These are phyloP conservation scores for Sphagnum tenellum DNA, from an alignment of 225 moss, liverwort and hornwort genomes.

Conservation along the genomic window DNA sequence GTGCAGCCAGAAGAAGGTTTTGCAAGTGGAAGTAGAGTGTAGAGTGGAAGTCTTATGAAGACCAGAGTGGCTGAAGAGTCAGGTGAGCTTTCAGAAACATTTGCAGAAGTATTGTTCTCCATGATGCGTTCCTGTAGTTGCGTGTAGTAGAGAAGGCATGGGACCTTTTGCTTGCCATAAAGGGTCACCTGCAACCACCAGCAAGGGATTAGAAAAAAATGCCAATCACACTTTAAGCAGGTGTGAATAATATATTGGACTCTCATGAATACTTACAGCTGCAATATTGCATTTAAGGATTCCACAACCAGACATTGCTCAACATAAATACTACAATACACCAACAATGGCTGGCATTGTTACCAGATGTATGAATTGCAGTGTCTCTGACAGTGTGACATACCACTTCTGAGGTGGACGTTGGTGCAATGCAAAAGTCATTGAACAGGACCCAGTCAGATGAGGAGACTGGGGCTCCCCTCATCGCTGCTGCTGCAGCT, in stretches of 20 bases:
- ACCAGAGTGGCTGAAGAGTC: conserved; percentile 18
- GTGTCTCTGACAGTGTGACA: background rate
- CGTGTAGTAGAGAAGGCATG: conserved; percentile 56
- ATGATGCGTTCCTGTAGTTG: conserved; percentile 31
- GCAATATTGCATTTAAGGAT: too few species aligned
- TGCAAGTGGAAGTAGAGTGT: conserved; percentile 17
- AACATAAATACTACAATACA: too few species aligned
- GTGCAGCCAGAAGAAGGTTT: too few species aligned
- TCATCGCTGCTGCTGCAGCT: conserved; percentile 22
- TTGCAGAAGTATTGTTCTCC: conserved; percentile 17
- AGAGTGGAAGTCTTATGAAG: conserved; percentile 24
- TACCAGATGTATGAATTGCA: too few species aligned
- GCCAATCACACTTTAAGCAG: too few species aligned
- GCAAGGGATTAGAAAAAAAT: too few species aligned
- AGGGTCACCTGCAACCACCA: conserved; percentile 41
- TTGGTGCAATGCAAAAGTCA: conserved; percentile 59
- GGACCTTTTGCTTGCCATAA: conserved; percentile 60
- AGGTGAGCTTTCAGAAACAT: background rate
- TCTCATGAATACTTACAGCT: too few species aligned
- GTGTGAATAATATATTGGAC: too few species aligned
- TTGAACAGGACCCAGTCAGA: conserved; percentile 66
- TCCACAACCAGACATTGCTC: too few species aligned
- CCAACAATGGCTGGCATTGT: too few species aligned
- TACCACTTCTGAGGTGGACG: conserved; percentile 53
- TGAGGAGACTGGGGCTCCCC: conserved; percentile 27